Conservation (phyloP, 352 stramenopile genomes). For the Pythium pectinolyticum region DNA sequence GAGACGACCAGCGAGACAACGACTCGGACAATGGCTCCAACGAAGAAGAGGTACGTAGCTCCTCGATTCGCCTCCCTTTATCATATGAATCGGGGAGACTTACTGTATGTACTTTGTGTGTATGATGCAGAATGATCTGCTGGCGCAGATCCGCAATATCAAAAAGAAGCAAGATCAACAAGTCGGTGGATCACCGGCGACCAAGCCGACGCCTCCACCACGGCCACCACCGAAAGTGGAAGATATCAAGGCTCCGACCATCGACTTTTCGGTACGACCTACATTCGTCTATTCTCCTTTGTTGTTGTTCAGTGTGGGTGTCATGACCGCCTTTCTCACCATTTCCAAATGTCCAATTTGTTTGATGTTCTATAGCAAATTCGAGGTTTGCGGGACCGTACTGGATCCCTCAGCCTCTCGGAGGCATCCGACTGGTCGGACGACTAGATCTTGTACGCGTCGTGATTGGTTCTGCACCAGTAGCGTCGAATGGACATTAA, state of each 20-base stretch:
- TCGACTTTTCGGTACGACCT: slow-evolving; percentile 57
- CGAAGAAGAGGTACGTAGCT: slow-evolving; percentile 55
- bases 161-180: slow-evolving; percentile 78
- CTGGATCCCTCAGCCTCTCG: slow-evolving; percentile 80
- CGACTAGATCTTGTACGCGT: slow-evolving; percentile 33
- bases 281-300: not conserved
- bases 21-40: slow-evolving; percentile 63
- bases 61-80: not conserved
- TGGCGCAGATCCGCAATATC: slow-evolving; percentile 80
- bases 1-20: slow-evolving; percentile 35
- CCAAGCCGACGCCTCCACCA: slow-evolving; percentile 10
- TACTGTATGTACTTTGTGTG: slow-evolving; percentile 6
- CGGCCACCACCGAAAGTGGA: slow-evolving; percentile 39
- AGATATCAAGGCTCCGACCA: slow-evolving; percentile 55
- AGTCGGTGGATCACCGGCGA: slow-evolving; percentile 8
- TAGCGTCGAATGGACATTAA: no score
- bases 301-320: not conserved
- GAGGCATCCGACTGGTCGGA: slow-evolving; percentile 88
- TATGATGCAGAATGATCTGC: slow-evolving; percentile 54
- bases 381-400: slow-evolving; percentile 67
- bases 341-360: not conserved
- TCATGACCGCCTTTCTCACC: not conserved
- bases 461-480: no score
- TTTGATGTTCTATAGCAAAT: slow-evolving; percentile 60
- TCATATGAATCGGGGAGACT: not conserved